Conservation (phyloP, 495 filamentous ascomycete species). For the Tetracladium marchalianum region DNA sequence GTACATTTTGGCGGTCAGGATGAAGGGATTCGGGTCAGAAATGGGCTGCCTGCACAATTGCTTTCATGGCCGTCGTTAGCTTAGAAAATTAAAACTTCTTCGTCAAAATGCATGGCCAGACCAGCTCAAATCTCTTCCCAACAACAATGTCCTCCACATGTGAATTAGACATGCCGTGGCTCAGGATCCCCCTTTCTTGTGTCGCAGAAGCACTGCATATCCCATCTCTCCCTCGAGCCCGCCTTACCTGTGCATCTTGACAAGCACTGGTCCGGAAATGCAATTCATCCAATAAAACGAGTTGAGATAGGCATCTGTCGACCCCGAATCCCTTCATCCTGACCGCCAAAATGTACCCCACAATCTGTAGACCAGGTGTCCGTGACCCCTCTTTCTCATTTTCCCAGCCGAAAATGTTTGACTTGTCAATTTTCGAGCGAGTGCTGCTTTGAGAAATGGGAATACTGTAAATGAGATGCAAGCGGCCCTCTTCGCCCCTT, state of each 20-base stretch:
- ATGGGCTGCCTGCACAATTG: no score
- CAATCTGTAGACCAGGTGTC: conserved; percentile 2
- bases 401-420: background rate
- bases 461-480: no score
- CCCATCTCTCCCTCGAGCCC: background rate
- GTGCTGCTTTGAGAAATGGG: no score
- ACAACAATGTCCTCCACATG: no score
- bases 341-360: conserved; percentile 20
- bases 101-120: no score
- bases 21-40: conserved; percentile 2
- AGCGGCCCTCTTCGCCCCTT: no score
- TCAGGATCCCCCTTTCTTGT: conserved; percentile 5
- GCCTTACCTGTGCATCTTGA: background rate
- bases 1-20: conserved; percentile 19
- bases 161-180: conserved; percentile 8
- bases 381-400: conserved; percentile 1
- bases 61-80: no score
- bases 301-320: background rate
- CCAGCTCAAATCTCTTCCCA: no score
- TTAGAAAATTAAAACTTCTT: no score
- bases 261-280: background rate
- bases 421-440: no score
- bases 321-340: conserved; percentile 3
- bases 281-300: background rate
- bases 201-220: conserved; percentile 9